Evolutionary conservation across 768 basidiomycete genomes (phyloP), one percentile per base, ranked within the genome.

Genomic region (Serpula lacrymans): DNA sequence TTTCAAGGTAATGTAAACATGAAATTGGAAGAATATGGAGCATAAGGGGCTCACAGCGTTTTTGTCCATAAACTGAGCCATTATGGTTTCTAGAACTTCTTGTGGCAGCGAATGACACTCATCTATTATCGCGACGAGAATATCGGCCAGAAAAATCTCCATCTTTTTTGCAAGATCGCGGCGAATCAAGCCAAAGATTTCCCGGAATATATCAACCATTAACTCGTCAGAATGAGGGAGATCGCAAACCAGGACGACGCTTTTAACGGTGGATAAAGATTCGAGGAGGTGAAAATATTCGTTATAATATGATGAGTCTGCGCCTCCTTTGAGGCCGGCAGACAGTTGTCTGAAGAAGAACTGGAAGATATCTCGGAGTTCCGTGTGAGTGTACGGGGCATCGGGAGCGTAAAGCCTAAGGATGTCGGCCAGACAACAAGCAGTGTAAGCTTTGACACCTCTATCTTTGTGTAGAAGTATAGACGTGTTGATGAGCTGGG

Each of bases 221-320:
- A 96, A 76, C 36, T 91, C 86, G 45, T 97, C 95, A 9, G 82
- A 80, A 25, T 79, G 80, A 3, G 85, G 88, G 11, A 97, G 76
- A 63, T 98, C 95, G 63, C 90, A 92, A 12, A 96, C 82, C 51
- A 98, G 77, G 10, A 93, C 90, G 22, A 96, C 84, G 51, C 86
- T 90, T 75, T 97, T 97, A 55, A 97, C 93, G 24, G 87, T 88
- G 2, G 92, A 88, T 18, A 99, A 72, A 18, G 84, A 90, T 53
- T 98, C 92, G 21, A 98, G 76, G n/a, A 97, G 76, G 55, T 93
- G 91, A 53, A 84, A 95, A 63, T 96, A 98, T 62, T 97, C 85
- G 42, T 83, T 80, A 59, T 91, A 95, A 55, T 93, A 95, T 0
- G 89, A 77, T 0, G 84, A 74, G 41, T 94, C 88, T 0, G 81